These are phyloP conservation scores for Colletotrichum sublineola DNA, from an alignment of 2,329 filamentous ascomycete species.

Conservation along the genomic window DNA sequence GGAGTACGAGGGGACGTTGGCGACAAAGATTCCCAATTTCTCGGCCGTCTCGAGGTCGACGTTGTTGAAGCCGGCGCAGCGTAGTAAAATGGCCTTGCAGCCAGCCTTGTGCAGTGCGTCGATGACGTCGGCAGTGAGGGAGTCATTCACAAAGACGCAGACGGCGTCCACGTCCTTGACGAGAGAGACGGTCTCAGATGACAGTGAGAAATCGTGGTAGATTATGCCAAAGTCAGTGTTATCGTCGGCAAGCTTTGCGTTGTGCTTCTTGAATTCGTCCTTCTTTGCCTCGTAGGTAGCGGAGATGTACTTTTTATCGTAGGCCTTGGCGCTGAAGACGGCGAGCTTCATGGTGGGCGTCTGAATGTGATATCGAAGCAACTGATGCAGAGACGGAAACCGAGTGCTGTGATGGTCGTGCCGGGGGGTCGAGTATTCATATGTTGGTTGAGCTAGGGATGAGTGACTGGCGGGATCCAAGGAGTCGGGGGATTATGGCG, in stretches of 20 bases:
- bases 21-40: constrained; percentile 69
- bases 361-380: neutral
- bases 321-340: constrained; percentile 75
- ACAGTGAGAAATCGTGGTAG: constrained; percentile 71
- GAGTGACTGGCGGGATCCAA: neutral
- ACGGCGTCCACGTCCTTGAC: constrained; percentile 64
- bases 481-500: neutral
- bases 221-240: constrained; percentile 60
- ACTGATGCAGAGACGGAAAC: neutral
- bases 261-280: constrained; percentile 45
- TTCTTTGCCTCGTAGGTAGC: constrained; percentile 48
- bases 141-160: constrained; percentile 79
- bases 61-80: constrained; percentile 78
- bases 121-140: constrained; percentile 65
- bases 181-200: constrained; percentile 67
- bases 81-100: constrained; percentile 71
- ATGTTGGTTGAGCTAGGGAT: neutral
- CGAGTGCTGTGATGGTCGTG: neutral
- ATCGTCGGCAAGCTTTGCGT: constrained; percentile 49
- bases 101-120: constrained; percentile 62
- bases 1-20: constrained; percentile 76
- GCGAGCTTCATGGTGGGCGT: constrained; percentile 66
- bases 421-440: neutral
- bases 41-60: constrained; percentile 71
- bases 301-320: constrained; percentile 69